Evolutionary conservation across 2,329 filamentous ascomycete genomes (phyloP).

Genomic region (Aspergillus neotritici): DNA sequence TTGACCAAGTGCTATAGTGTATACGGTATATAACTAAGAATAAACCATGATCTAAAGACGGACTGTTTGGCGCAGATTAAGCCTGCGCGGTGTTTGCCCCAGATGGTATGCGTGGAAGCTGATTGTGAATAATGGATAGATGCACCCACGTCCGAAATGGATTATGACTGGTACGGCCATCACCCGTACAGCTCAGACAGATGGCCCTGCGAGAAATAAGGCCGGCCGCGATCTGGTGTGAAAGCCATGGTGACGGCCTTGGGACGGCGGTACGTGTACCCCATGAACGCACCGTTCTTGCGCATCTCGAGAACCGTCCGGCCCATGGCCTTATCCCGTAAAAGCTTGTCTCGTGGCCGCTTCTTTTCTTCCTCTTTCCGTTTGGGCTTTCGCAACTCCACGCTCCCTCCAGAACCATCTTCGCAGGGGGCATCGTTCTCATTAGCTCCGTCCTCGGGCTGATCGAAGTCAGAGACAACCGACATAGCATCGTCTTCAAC

Average conservation of each 20-base stretch:
- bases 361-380: conserved; percentile 63
- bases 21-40: conserved; percentile 8
- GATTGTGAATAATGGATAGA: too few relatives aligned
- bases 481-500: conserved; percentile 10
- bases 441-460: conserved; percentile 4
- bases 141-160: too few relatives aligned
- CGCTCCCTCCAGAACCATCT: neutral
- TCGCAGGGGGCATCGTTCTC: conserved; percentile 3
- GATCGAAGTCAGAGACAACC: conserved; percentile 9
- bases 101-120: too few relatives aligned
- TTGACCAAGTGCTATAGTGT: too few relatives aligned
- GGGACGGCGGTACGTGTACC: conserved; percentile 71
- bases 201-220: conserved; percentile 18
- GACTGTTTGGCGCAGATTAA: too few relatives aligned
- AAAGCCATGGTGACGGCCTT: conserved; percentile 32
- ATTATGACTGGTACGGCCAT: neutral
- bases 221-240: conserved; percentile 29
- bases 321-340: conserved; percentile 66
- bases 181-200: conserved; percentile 22
- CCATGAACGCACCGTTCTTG: conserved; percentile 77
- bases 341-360: conserved; percentile 73
- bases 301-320: conserved; percentile 69
- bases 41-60: neutral
- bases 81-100: too few relatives aligned
- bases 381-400: conserved; percentile 2